Conservation (phyloP, 306 rosid species). For the Fragaria vesca region DNA sequence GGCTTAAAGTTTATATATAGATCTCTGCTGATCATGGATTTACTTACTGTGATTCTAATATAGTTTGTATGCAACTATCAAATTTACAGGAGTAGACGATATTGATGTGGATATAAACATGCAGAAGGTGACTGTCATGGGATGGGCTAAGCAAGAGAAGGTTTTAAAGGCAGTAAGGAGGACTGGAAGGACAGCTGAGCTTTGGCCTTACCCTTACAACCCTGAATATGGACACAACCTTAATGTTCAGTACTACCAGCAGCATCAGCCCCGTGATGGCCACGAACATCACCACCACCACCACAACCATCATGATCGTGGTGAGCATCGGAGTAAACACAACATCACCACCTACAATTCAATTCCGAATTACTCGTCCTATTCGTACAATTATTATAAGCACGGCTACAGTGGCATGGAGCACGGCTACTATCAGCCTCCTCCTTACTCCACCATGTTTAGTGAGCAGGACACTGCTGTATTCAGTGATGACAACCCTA, state of each 20-base stretch:
- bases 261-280: slow-evolving; percentile 14
- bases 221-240: slow-evolving; percentile 41
- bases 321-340: not conserved
- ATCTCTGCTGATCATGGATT: not conserved
- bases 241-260: slow-evolving; percentile 16
- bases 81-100: slow-evolving; percentile 51
- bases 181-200: slow-evolving; percentile 63
- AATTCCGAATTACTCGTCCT: slow-evolving; percentile 19
- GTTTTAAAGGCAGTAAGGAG: slow-evolving; percentile 55
- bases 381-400: slow-evolving; percentile 42
- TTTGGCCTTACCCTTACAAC: slow-evolving; percentile 73
- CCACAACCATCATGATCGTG: not conserved
- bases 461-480: slow-evolving; percentile 39
- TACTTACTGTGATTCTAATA: not conserved
- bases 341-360: slow-evolving; percentile 18
- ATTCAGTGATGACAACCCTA: slow-evolving; percentile 74
- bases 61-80: not conserved
- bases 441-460: slow-evolving; percentile 40
- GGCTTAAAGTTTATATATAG: not conserved
- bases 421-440: slow-evolving; percentile 40
- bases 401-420: slow-evolving; percentile 37
- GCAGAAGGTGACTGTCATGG: slow-evolving; percentile 85
- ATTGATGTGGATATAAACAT: slow-evolving; percentile 52
- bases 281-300: not conserved
- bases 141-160: slow-evolving; percentile 60